Evolutionary conservation across 345 rosid species (phyloP).

Genomic region (Psidium guajava): DNA sequence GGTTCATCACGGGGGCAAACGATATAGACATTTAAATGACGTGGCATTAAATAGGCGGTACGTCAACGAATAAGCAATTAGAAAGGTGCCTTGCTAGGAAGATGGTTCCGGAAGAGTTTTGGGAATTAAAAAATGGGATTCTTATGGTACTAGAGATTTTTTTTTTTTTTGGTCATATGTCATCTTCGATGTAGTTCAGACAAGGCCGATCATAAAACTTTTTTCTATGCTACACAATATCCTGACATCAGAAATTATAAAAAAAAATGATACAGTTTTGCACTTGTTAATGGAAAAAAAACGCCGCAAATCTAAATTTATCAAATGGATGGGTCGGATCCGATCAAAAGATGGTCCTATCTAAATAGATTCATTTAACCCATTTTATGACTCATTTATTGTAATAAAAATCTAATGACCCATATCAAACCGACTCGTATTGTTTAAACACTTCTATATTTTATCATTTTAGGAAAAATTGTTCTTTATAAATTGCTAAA

Average conservation of each 20-base stretch:
- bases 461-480: too few species aligned
- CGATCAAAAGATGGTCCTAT: too few species aligned
- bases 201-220: neutral
- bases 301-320: neutral
- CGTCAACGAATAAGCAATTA: neutral
- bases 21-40: neutral
- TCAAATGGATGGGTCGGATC: too few species aligned
- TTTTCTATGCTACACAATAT: neutral
- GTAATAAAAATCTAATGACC: too few species aligned
- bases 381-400: too few species aligned
- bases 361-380: too few species aligned
- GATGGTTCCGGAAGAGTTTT: neutral
- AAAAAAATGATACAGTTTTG: neutral
- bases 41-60: neutral
- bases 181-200: neutral
- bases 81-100: neutral
- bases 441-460: too few species aligned
- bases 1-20: neutral
- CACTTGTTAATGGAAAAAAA: neutral
- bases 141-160: neutral
- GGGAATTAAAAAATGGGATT: neutral
- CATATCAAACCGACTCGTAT: too few species aligned
- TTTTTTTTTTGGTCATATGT: neutral
- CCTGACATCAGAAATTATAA: neutral
- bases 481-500: too few species aligned